phyloP scores from a whole-genome alignment of 2,329 filamentous ascomycete species.

The Meredithiella fracta region DNA sequence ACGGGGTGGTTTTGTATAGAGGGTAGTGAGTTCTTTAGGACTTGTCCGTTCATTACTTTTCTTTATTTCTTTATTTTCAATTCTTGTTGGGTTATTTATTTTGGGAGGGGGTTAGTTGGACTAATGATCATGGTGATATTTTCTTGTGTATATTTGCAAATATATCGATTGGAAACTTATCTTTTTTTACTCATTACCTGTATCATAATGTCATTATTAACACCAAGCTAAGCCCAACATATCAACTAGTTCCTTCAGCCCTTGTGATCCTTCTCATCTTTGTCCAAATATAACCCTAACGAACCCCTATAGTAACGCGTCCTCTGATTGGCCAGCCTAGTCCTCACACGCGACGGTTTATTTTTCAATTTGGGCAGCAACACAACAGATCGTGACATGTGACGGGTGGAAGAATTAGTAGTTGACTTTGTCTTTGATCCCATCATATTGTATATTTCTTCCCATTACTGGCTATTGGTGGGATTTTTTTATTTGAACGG shows the following conservation, averaged over 20 bases:
- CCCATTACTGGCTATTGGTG: no score
- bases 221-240: no score
- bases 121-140: conserved; percentile 4
- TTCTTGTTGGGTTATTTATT: not conserved
- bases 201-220: no score
- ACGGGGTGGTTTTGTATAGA: not conserved
- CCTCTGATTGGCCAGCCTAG: not conserved
- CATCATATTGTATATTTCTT: no score
- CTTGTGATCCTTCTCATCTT: not conserved
- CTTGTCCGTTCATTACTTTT: conserved; percentile 4
- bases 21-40: not conserved
- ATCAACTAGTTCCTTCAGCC: no score
- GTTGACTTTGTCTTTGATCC: not conserved
- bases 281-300: not conserved
- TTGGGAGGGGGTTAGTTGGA: not conserved
- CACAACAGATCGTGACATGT: not conserved
- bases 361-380: not conserved
- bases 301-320: not conserved
- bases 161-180: not conserved
- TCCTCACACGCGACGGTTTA: not conserved
- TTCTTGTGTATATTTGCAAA: not conserved
- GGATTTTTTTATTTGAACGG: no score
- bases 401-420: not conserved
- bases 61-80: conserved; percentile 3
- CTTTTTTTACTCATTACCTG: no score